phyloP scores from a whole-genome alignment of 768 basidiomycete species.

The Mycena floridula region DNA sequence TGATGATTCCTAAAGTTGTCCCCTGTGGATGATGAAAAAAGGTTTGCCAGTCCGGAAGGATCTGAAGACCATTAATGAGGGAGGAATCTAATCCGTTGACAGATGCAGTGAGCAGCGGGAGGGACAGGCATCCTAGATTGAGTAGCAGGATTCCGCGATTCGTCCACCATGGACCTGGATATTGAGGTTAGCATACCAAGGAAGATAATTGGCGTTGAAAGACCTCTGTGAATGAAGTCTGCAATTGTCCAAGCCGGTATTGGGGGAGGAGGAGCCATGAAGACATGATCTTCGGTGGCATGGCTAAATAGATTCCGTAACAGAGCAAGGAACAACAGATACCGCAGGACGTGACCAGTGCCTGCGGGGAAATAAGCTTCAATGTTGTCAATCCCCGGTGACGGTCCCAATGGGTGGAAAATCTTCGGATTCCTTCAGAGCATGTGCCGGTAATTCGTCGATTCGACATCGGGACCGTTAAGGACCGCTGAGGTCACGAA shows the following conservation, averaged over 20 bases:
- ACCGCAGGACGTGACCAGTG: too few relatives aligned
- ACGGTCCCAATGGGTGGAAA: too few relatives aligned
- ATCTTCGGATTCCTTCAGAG: too few relatives aligned
- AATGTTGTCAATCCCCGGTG: too few relatives aligned
- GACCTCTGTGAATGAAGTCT: constrained; percentile 52
- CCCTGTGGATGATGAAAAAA: constrained; percentile 50
- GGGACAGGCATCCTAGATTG: constrained; percentile 51
- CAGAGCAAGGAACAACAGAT: too few relatives aligned
- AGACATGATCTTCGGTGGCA: too few relatives aligned
- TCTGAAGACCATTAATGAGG: constrained; percentile 62
- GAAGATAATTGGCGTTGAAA: constrained; percentile 63
- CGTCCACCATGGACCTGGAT: background rate
- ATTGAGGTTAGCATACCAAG: constrained; percentile 31
- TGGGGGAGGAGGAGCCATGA: constrained; percentile 19
- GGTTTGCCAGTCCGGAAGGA: constrained; percentile 56
- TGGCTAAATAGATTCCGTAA: too few relatives aligned
- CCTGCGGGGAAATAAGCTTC: too few relatives aligned
- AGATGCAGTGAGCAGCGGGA: constrained; percentile 60
- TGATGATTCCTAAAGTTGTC: constrained; percentile 51
- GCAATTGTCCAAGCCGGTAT: constrained; percentile 47
- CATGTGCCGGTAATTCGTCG: too few relatives aligned
- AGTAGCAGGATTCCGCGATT: constrained; percentile 42
- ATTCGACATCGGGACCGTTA: too few relatives aligned
- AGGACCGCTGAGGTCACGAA: too few relatives aligned
- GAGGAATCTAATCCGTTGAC: constrained; percentile 68